A percentile compares a stretch with the other conserved stretches of the same genome.
These are phyloP conservation scores for Sporothrix humicola DNA, from an alignment of 2,329 filamentous ascomycete species.

Conservation along the genomic window DNA sequence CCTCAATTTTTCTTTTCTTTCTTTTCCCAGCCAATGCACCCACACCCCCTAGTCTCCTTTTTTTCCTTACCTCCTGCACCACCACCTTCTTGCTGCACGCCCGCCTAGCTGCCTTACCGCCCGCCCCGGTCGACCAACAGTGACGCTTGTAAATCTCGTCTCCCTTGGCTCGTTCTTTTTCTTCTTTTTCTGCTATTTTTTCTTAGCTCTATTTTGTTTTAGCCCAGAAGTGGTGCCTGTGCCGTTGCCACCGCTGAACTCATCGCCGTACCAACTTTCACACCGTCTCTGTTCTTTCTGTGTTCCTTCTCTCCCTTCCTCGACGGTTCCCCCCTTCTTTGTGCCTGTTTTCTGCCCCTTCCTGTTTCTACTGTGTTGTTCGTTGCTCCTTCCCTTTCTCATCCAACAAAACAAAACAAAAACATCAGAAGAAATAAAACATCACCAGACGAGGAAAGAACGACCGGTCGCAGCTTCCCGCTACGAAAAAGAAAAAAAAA, in stretches of 20 bases:
- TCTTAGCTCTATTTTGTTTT: slow-evolving; percentile 18
- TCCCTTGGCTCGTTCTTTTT: slow-evolving; percentile 20
- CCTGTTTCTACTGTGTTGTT: background rate
- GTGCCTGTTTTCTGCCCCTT: background rate
- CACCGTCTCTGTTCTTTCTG: slow-evolving; percentile 18
- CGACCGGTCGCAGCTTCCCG: background rate
- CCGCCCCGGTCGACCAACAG: slow-evolving; percentile 36
- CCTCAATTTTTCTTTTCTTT: background rate
- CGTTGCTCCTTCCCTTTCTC: slow-evolving; percentile 8
- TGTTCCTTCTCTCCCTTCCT: slow-evolving; percentile 18
- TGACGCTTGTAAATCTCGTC: slow-evolving; percentile 33
- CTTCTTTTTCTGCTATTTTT: slow-evolving; percentile 17
- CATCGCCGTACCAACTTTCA: slow-evolving; percentile 33
- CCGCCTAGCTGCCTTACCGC: slow-evolving; percentile 36
- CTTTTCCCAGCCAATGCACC: slow-evolving; percentile 7
- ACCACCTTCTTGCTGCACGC: slow-evolving; percentile 27
- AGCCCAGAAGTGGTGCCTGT: slow-evolving; percentile 32
- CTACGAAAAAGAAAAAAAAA: background rate
- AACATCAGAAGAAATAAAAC: background rate
- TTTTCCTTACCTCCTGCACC: slow-evolving; percentile 1
- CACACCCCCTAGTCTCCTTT: slow-evolving; percentile 31
- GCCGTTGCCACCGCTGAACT: slow-evolving; percentile 32
- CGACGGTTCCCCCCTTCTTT: background rate
- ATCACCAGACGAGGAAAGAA: slow-evolving; percentile 28
- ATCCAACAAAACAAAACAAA: slow-evolving; percentile 26